Evolutionary conservation across 139 green algal genomes (phyloP).

Genomic region (Tetraselmis striata): DNA sequence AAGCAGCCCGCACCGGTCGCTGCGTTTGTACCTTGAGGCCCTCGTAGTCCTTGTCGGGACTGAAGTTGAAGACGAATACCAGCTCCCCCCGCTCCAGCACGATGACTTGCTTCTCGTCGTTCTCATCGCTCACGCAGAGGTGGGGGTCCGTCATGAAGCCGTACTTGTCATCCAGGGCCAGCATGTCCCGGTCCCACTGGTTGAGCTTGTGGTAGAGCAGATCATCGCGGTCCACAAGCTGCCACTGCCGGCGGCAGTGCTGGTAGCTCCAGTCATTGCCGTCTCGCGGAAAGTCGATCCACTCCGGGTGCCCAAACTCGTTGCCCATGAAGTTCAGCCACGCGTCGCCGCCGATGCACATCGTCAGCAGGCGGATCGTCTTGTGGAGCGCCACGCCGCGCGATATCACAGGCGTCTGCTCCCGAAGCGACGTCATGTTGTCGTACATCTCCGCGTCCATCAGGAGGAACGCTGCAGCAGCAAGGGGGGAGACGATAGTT

Average conservation of each 20-base stretch:
- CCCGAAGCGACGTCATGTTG: slow-evolving; percentile 59
- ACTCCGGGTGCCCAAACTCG: slow-evolving; percentile 95
- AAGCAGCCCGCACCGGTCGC: neutral
- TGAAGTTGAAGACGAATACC: slow-evolving; percentile 97
- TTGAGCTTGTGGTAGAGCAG: slow-evolving; percentile 78
- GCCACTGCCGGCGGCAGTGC: slow-evolving; percentile 76
- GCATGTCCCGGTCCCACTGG: slow-evolving; percentile 70
- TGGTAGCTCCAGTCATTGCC: slow-evolving; percentile 92
- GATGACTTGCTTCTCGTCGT: slow-evolving; percentile 69
- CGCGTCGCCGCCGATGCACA: slow-evolving; percentile 61
- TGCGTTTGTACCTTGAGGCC: slow-evolving; percentile 65
- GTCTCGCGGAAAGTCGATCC: slow-evolving; percentile 92
- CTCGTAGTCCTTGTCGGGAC: slow-evolving; percentile 58
- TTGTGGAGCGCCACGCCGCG: slow-evolving; percentile 83
- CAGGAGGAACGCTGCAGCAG: slow-evolving; percentile 42
- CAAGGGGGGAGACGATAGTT: no score
- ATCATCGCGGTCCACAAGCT: slow-evolving; percentile 59
- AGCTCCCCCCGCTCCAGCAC: slow-evolving; percentile 89
- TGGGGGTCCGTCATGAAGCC: slow-evolving; percentile 41
- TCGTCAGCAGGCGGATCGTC: slow-evolving; percentile 50
- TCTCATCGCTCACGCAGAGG: slow-evolving; percentile 49
- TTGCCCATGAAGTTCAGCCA: slow-evolving; percentile 93
- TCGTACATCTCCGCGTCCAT: slow-evolving; percentile 76
- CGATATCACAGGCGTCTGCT: slow-evolving; percentile 31
- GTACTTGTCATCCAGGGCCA: slow-evolving; percentile 58